Evolutionary conservation across 1,139 yeast species (phyloP), one percentile per base, ranked within the genome.

Genomic region (Blastobotrys arbuscula): DNA sequence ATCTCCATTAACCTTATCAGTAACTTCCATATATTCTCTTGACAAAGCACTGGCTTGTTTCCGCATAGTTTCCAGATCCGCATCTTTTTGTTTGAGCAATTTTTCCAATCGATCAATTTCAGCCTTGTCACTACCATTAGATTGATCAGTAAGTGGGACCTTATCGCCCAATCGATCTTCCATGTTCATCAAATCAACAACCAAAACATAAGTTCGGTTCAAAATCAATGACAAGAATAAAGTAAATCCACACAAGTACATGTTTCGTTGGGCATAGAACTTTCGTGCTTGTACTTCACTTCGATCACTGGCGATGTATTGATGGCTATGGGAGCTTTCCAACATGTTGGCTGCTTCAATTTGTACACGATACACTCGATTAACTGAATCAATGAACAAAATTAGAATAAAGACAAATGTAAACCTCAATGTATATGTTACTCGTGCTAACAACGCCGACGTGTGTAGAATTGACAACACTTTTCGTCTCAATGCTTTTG

Each of bases 221-320:
- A 90, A 79, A 51, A 89, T 84, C 62, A 89, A 75, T 1, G 96
- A 86, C 63, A 92, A 74, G 67, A 94, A 94, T 66, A 94, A 76
- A 2, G 97, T 89, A 70, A 90, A 89, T 1, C 99, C 99, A 60
- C 97, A 88, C 52, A 94, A 77, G 63, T 94, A 94, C 85, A 90
- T 82, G 73, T 94, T 94, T 71, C 99, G 81, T 72, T 94, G 98
- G 19, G 97, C 88, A 63, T 90, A 89, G 69, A 94, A 94, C 63
- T 90, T 78, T 68, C 97, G 80, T 20, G 97, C 90, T 66, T 84
- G 94, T 53, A 84, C 74, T 59, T 88, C 96, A 8, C 88, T 71
- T 50, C 95, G 75, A 59, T 85, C 90, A 21, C 69, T 59, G 21
- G 64, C 57, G 44, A 55, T 42, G 42, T 50, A 63, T 20, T 61